phyloP scores from a whole-genome alignment of 306 rosid species.

The Pyrus bretschneideri region DNA sequence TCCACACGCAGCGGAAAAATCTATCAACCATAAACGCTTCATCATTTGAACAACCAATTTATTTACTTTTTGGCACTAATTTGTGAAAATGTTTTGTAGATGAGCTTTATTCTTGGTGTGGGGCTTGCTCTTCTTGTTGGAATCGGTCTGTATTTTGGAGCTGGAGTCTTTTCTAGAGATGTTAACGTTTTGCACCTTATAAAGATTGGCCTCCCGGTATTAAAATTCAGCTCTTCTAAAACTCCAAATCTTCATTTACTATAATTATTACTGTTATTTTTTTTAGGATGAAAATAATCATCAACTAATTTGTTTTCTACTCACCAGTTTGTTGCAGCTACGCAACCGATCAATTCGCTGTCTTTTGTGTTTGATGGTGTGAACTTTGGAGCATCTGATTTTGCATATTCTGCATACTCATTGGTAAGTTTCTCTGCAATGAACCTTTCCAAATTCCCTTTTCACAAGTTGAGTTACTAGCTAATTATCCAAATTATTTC shows the following conservation, averaged over 20 bases:
- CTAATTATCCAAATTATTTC: background rate
- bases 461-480: background rate
- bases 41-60: background rate
- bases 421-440: conserved; percentile 32
- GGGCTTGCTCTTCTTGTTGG: conserved; percentile 71
- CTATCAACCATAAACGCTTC: background rate
- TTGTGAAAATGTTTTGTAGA: conserved; percentile 28
- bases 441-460: background rate
- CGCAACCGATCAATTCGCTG: conserved; percentile 86
- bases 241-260: background rate
- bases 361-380: conserved; percentile 94
- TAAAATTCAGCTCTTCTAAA: background rate
- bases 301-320: background rate
- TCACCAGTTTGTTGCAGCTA: conserved; percentile 84
- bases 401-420: conserved; percentile 83
- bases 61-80: background rate
- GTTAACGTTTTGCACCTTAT: conserved; percentile 66
- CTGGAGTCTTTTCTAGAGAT: conserved; percentile 62
- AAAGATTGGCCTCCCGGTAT: conserved; percentile 72
- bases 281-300: background rate
- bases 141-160: conserved; percentile 71
- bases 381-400: conserved; percentile 94
- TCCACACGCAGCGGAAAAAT: background rate
- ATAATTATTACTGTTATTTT: too few species aligned
- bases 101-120: conserved; percentile 72